Base-by-base conservation (phyloP, 2,329 filamentous ascomycete genomes). In the Aspergillus sclerotialis region DNA sequence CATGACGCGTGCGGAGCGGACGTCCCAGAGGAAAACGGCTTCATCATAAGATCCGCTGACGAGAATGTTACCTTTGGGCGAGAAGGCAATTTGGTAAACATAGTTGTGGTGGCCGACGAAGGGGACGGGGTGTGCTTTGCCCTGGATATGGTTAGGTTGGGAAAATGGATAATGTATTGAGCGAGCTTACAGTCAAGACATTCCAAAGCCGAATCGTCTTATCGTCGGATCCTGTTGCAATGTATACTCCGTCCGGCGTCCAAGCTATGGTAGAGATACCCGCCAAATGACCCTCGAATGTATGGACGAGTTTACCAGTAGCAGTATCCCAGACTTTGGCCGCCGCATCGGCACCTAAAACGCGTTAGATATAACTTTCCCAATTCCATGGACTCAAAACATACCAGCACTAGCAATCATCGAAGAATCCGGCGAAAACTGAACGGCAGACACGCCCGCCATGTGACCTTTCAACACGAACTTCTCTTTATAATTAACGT, bases 31-130 rank as follows among this genome's bases (percentile, higher is more conserved):
- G 45, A 94, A 95, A 0, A 98, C 87, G 4, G 92, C 92, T 67
- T 98, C 92, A 48, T 98, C 92, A 63, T 95, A 96, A 44, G 85
- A 93, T 9, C 92, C 92, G 46, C 85, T 93, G 11, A 89, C 92
- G 21, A 98, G 75, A 56, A 96, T 94, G 55, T 98, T 98, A 15
- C 92, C 92, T 60, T 95, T 96, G 2, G 92, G 92, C n/a, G 86
- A 90, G 61, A 96, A 96, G 5, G 89, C 88, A 21, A 98, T 70
- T 32, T 83, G 87, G 63, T 94, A 94, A 19, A 98, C 82, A 61
- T 96, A 96, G 63, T 93, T 96, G 61, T 95, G 88, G 53, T 98
- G 92, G 2, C 92, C 90, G 15, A 84, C 72, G 45, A 96, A 69
- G 2, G 75, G 71, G 14, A 68, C 72, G 0, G 74, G 72, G 35